phyloP scores from a whole-genome alignment of 208 protist species.

The Jaenimonas drosophilae region DNA sequence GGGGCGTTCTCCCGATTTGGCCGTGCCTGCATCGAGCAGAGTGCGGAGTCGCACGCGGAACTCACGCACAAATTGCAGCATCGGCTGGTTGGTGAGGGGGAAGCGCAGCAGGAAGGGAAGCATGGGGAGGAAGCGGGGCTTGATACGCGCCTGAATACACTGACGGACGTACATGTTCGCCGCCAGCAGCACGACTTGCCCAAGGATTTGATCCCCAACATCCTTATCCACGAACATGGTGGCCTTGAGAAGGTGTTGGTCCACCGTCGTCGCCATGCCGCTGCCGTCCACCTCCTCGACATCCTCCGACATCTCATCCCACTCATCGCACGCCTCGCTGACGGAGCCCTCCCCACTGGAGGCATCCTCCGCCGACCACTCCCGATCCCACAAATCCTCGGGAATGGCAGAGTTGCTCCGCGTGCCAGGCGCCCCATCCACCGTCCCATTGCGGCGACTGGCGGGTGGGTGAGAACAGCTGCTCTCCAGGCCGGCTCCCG shows the following conservation, averaged over 20 bases:
- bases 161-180: slow-evolving; percentile 72
- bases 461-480: no score
- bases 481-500: no score
- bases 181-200: slow-evolving; percentile 68
- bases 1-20: slow-evolving; percentile 17
- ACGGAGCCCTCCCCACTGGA: no score
- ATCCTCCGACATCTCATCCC: no score
- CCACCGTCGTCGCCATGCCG: slow-evolving; percentile 13
- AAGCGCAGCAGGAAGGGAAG: slow-evolving; percentile 42
- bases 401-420: no score
- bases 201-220: slow-evolving; percentile 72
- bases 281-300: slow-evolving; percentile 21
- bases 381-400: no score
- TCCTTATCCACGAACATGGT: slow-evolving; percentile 81
- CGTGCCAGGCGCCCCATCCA: no score
- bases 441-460: no score
- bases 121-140: slow-evolving; percentile 42
- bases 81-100: slow-evolving; percentile 64
- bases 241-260: slow-evolving; percentile 64
- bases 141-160: slow-evolving; percentile 46
- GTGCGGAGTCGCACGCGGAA: slow-evolving; percentile 53
- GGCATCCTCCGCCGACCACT: no score
- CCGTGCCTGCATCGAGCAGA: slow-evolving; percentile 49
- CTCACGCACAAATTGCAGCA: slow-evolving; percentile 73
- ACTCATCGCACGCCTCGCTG: no score